Evolutionary conservation across 495 filamentous ascomycete species (phyloP).

Genomic region (Penicillium lagena): DNA sequence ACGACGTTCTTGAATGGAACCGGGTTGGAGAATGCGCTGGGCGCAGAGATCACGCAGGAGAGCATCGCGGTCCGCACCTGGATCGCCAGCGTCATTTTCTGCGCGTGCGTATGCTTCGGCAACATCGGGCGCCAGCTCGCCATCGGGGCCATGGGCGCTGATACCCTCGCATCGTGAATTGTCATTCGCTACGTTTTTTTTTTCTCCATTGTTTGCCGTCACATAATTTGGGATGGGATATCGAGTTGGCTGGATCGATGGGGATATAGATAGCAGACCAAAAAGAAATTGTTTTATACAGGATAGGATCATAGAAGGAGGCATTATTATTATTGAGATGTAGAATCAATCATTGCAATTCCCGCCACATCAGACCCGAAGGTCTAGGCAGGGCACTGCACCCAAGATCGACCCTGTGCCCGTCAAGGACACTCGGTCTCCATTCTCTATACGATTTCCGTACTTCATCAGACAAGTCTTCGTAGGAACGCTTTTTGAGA

Average conservation of each 20-base stretch:
- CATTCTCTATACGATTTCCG: constrained; percentile 62
- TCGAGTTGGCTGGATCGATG: too few species aligned
- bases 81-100: constrained; percentile 90
- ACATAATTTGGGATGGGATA: too few species aligned
- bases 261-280: too few species aligned
- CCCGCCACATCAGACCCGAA: constrained; percentile 40
- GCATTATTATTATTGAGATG: constrained; percentile 26
- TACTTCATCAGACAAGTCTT: constrained; percentile 53
- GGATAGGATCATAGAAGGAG: not conserved
- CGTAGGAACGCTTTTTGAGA: constrained; percentile 56
- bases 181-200: too few species aligned
- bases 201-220: too few species aligned
- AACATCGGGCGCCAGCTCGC: constrained; percentile 85
- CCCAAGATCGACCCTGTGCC: constrained; percentile 57
- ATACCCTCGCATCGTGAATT: constrained; percentile 16
- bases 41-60: constrained; percentile 60
- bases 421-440: constrained; percentile 40
- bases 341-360: constrained; percentile 66
- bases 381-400: constrained; percentile 49
- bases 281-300: too few species aligned
- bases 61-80: constrained; percentile 75
- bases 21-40: constrained; percentile 35
- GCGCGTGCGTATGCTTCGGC: constrained; percentile 90
- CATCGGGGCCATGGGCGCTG: constrained; percentile 22
- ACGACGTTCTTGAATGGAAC: constrained; percentile 24